Percentiles rank a stretch among this genome's conserved stretches.
These are phyloP conservation scores for Mentha longifolia DNA, from an alignment of 257 asterid species.

Conservation along the genomic window DNA sequence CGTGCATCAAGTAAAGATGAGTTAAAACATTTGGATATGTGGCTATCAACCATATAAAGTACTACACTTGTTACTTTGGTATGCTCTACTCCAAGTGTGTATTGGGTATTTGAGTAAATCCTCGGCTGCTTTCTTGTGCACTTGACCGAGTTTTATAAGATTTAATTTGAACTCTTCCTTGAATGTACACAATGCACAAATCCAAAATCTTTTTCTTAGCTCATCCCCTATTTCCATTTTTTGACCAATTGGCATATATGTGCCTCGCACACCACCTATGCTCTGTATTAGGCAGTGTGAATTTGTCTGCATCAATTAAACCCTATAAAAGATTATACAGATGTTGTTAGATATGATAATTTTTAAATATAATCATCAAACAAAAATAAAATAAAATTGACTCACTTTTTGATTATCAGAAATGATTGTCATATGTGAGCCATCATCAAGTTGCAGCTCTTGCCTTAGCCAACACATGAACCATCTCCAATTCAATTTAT, in stretches of 20 bases:
- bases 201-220: neutral
- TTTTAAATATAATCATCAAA: neutral
- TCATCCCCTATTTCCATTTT: neutral
- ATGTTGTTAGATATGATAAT: too few relatives aligned
- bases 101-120: neutral
- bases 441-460: neutral
- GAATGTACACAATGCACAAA: neutral
- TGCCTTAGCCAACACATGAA: neutral
- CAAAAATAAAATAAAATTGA: too few relatives aligned
- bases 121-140: neutral
- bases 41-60: too few relatives aligned
- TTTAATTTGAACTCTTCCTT: neutral
- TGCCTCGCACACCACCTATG: slow-evolving; percentile 10
- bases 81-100: neutral
- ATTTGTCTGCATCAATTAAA: neutral
- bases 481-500: slow-evolving; percentile 8
- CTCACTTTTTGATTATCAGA: neutral
- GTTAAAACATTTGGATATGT: too few relatives aligned
- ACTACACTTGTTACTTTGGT: too few relatives aligned
- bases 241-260: neutral
- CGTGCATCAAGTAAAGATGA: too few relatives aligned
- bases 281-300: neutral
- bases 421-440: neutral
- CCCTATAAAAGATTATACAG: neutral
- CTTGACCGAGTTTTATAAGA: neutral